Conservation (phyloP, 1,284 basidiomycete genomes). For the Trichosporon sp. region DNA sequence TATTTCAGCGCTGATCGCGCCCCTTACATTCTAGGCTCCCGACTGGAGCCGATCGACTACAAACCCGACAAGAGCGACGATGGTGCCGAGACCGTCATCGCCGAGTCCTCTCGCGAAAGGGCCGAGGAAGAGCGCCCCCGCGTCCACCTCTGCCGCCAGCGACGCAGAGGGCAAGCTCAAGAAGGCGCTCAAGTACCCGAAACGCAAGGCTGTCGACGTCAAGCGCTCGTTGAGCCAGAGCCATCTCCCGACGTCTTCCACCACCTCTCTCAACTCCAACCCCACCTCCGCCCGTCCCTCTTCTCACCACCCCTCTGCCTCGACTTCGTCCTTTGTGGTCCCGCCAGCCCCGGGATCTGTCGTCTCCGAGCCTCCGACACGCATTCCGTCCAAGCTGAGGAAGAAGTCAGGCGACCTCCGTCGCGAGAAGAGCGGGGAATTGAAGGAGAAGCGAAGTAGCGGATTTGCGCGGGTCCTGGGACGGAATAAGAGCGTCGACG, state of each 20-base stretch:
- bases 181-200: constrained; percentile 5
- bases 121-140: background rate
- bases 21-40: background rate
- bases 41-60: background rate
- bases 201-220: constrained; percentile 12
- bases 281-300: background rate
- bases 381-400: constrained; percentile 1
- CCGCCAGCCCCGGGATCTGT: background rate
- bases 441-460: background rate
- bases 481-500: constrained; percentile 16
- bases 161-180: background rate
- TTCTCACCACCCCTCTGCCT: background rate
- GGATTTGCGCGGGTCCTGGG: background rate
- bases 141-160: background rate
- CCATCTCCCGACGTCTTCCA: background rate
- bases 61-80: background rate
- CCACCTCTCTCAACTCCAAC: background rate
- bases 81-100: background rate
- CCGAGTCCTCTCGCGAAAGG: background rate
- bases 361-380: background rate
- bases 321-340: background rate
- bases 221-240: constrained; percentile 17
- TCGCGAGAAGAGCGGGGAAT: background rate
- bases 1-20: background rate
- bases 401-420: background rate